Evolutionary conservation across 164 flowering plant species (phyloP), one percentile per base, ranked within the genome.

Genomic region (Nelumbo lutea): DNA sequence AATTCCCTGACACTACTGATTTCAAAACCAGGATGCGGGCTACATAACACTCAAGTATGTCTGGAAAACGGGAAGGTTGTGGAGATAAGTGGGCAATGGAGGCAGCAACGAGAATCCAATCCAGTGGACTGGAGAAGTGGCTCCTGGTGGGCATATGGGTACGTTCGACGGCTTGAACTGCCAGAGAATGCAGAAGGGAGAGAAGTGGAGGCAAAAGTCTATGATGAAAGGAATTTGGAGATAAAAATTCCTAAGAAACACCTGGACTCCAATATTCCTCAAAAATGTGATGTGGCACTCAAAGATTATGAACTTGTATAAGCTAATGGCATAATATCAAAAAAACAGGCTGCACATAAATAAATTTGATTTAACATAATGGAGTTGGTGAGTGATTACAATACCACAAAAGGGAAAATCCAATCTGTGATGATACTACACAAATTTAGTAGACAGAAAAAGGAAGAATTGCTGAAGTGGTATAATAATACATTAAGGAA

Each of bases 81-180:
- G 77, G 98, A 90, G 78, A 84, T 91, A 7, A 83, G 88, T 75
- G 95, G 90, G 60, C 84, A 75, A 43, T 85, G 86, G 89, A 88
- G 77, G 81, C 82, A 73, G 55, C 77, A 73, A 50, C 70, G 47
- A 62, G 91, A 83, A 63, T 40, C 76, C 4, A 83, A 78, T 62
- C 47, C 75, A 11, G 83, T 71, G 64, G 91, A 94, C 62, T 87
- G 96, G 98, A 85, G 83, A 78, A 80, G 79, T 58, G 75, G 83
- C 2, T 66, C 84, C 14, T 94, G 97, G 98, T 94, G 98, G 98
- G 95, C 87, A 68, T 69, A 74, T 60, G 96, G 98, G 2, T 90
- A 65, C 59, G 96, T 86, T n/a, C 74, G 98, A 68, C 79, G 93
- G 75, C 79, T 94, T 42, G 96, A 94, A 77, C 74, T 90, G 67